These are phyloP conservation scores for Cercospora zeina DNA, from an alignment of 2,329 filamentous ascomycete genomes.

Conservation along the genomic window DNA sequence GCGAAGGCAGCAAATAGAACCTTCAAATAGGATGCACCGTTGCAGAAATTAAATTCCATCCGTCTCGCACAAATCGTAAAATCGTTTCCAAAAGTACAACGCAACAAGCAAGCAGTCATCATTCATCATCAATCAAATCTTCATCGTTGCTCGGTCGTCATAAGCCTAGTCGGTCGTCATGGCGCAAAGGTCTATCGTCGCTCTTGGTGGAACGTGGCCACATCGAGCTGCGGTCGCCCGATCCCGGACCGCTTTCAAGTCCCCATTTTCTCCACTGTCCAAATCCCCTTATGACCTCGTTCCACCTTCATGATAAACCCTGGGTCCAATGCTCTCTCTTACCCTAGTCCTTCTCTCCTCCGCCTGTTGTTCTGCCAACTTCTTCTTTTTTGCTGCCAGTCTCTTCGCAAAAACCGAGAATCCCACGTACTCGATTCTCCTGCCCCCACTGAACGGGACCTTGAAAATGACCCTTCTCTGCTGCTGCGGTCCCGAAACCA, in stretches of 20 bases:
- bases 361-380: constrained; percentile 49
- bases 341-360: constrained; percentile 57
- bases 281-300: neutral
- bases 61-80: neutral
- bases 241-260: neutral
- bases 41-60: neutral
- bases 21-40: neutral
- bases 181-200: neutral
- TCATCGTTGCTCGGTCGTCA: neutral
- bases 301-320: constrained; percentile 23
- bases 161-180: neutral
- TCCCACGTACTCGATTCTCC: constrained; percentile 55
- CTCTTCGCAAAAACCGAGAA: constrained; percentile 53
- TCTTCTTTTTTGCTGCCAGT: constrained; percentile 47
- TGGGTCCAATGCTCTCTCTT: constrained; percentile 52
- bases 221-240: neutral
- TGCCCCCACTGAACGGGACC: constrained; percentile 37
- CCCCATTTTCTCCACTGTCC: too few species aligned
- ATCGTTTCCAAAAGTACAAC: constrained; percentile 4
- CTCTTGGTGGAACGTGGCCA: neutral
- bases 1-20: too few species aligned
- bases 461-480: constrained; percentile 25
- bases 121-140: neutral
- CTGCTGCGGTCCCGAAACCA: constrained; percentile 14
- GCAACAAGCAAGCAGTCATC: neutral